Evolutionary conservation across 1,284 basidiomycete genomes (phyloP).

Genomic region (Sanguinoderma infundibulare): DNA sequence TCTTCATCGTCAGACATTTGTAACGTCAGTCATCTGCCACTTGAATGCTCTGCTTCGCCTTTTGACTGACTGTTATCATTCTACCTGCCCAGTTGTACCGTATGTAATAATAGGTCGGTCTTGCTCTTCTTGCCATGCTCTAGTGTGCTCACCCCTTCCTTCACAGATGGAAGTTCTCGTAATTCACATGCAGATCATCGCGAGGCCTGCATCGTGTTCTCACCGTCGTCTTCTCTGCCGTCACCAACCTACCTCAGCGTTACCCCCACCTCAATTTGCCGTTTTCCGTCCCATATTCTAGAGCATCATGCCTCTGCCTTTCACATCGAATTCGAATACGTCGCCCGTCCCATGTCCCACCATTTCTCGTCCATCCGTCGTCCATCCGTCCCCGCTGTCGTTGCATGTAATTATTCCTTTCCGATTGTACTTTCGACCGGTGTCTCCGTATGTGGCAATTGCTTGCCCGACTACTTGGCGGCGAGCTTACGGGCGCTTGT

Average conservation of each 20-base stretch:
- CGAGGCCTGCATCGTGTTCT: neutral
- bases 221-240: neutral
- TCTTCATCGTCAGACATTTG: constrained; percentile 35
- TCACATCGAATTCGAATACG: neutral
- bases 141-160: neutral
- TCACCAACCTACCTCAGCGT: neutral
- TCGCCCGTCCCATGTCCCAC: neutral
- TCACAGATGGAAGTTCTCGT: constrained; percentile 74
- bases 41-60: neutral
- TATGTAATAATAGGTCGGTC: constrained; percentile 61
- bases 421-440: neutral
- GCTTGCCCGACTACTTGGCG: neutral
- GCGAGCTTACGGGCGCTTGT: neutral
- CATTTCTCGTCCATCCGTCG: neutral
- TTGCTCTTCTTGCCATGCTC: constrained; percentile 1
- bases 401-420: neutral
- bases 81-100: constrained; percentile 49
- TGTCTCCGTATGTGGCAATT: neutral
- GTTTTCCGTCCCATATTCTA: neutral
- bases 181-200: constrained; percentile 25
- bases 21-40: constrained; percentile 35
- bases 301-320: neutral
- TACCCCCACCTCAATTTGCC: neutral
- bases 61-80: constrained; percentile 6
- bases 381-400: neutral